Evolutionary conservation across 148 eudicot genomes (phyloP).

Genomic region (Rhododendron ferrugineum): DNA sequence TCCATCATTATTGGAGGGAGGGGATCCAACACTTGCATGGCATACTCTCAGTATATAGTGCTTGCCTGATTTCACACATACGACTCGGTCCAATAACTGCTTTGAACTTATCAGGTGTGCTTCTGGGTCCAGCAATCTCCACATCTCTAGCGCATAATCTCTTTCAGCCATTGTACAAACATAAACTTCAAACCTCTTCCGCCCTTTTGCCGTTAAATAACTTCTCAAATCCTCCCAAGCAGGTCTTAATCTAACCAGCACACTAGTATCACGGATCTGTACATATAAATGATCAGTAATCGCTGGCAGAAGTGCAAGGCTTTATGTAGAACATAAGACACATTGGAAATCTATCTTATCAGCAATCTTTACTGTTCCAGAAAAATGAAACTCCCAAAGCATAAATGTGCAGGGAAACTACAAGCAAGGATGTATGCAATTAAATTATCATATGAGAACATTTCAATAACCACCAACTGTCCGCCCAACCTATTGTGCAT

Average conservation of each 20-base stretch:
- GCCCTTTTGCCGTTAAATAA: slow-evolving; percentile 79
- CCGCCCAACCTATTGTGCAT: not conserved
- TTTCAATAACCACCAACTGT: not conserved
- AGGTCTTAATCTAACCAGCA: slow-evolving; percentile 88
- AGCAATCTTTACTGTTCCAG: not conserved
- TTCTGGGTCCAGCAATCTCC: slow-evolving; percentile 96
- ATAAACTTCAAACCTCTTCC: slow-evolving; percentile 93
- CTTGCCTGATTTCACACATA: slow-evolving; percentile 86
- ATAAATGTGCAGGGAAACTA: not conserved
- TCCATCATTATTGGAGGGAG: not conserved
- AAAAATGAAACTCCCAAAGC: not conserved
- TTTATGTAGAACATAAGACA: not conserved
- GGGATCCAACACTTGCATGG: not conserved
- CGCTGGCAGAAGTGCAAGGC: not conserved
- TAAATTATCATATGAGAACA: not conserved
- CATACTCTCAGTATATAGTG: not conserved
- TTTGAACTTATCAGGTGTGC: slow-evolving; percentile 63
- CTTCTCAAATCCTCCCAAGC: slow-evolving; percentile 97
- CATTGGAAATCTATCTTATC: not conserved
- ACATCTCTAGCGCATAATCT: slow-evolving; percentile 96
- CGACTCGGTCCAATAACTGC: slow-evolving; percentile 63
- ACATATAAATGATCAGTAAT: slow-evolving; percentile 14
- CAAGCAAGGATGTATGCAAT: not conserved
- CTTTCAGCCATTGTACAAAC: slow-evolving; percentile 99
- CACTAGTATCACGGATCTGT: slow-evolving; percentile 98